Percentiles rank a stretch among this genome's conserved stretches.
These are phyloP conservation scores for Linnemannia hyalina DNA, from an alignment of 192 early-diverging fungal genomes.

Conservation along the genomic window DNA sequence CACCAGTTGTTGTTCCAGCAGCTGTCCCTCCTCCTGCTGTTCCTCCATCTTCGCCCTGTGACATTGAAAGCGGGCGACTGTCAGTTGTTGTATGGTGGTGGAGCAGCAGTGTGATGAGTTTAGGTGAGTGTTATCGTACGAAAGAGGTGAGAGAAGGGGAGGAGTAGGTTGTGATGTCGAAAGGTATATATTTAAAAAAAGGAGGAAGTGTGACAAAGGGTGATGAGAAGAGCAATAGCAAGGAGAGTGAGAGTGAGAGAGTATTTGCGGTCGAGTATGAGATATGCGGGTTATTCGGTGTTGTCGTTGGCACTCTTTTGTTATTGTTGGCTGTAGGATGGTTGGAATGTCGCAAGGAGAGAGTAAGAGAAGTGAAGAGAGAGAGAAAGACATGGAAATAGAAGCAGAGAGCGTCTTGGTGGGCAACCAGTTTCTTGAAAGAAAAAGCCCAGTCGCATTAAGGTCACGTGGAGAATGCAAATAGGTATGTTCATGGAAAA, in stretches of 20 bases:
- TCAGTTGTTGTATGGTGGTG: background rate
- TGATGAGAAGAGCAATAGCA: background rate
- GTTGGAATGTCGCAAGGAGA: background rate
- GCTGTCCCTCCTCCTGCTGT: conserved; percentile 13
- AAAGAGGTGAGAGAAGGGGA: background rate
- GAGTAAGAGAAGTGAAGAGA: background rate
- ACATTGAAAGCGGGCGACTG: conserved; percentile 22
- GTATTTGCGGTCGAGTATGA: background rate
- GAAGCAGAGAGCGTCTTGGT: background rate
- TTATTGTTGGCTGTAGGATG: background rate
- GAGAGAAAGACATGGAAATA: background rate
- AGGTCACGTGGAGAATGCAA: too few relatives aligned
- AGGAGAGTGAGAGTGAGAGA: background rate
- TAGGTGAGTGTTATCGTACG: background rate
- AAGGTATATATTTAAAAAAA: background rate
- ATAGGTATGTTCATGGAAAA: background rate
- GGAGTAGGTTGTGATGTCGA: background rate
- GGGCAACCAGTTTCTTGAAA: background rate
- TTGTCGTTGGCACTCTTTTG: background rate
- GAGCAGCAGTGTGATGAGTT: background rate
- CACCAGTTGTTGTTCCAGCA: background rate
- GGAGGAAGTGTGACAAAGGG: background rate
- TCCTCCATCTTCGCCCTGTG: conserved; percentile 41
- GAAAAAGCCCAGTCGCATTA: background rate
- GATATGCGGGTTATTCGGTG: background rate